Percentiles rank a stretch among this genome's conserved stretches.
These are phyloP conservation scores for Lasiosphaeris hirsuta DNA, from an alignment of 495 filamentous ascomycete genomes.

Conservation along the genomic window DNA sequence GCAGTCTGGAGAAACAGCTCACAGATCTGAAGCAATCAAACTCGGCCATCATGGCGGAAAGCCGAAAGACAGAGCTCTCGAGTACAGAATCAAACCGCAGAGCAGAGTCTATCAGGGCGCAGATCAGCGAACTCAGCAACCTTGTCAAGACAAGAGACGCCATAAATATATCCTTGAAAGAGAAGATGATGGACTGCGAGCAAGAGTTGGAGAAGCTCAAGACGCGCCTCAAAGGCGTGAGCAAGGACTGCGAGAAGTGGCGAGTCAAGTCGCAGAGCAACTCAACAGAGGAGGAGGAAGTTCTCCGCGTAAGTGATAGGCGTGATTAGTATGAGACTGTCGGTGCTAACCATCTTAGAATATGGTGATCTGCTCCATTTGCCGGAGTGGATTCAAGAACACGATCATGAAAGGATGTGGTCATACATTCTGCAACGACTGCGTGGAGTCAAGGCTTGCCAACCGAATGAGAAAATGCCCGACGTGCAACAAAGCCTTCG, in stretches of 20 bases:
- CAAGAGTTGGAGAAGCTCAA: conserved; percentile 69
- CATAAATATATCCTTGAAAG: conserved; percentile 55
- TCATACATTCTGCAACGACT: conserved; percentile 91
- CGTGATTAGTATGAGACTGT: neutral
- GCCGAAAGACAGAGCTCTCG: conserved; percentile 67
- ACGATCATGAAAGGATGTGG: conserved; percentile 89
- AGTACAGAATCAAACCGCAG: conserved; percentile 62
- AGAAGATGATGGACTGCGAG: conserved; percentile 54
- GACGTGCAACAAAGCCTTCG: conserved; percentile 85
- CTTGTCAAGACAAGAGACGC: conserved; percentile 71
- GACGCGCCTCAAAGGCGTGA: conserved; percentile 66
- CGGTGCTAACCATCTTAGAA: conserved; percentile 55
- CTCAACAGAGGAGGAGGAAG: conserved; percentile 75
- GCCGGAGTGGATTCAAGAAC: conserved; percentile 87
- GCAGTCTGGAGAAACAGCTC: conserved; percentile 85
- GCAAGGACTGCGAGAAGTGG: conserved; percentile 76
- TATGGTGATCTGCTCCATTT: conserved; percentile 86
- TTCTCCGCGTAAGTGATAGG: conserved; percentile 67
- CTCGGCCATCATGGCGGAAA: conserved; percentile 59
- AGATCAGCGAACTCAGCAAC: conserved; percentile 71
- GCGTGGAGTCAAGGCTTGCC: conserved; percentile 78
- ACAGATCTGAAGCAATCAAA: conserved; percentile 76
- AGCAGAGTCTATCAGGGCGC: conserved; percentile 68
- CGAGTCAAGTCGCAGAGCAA: conserved; percentile 76
- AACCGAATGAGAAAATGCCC: conserved; percentile 94